phyloP scores from a whole-genome alignment of 2,329 filamentous ascomycete species.

The Aspergillus fumigatiaffinis region DNA sequence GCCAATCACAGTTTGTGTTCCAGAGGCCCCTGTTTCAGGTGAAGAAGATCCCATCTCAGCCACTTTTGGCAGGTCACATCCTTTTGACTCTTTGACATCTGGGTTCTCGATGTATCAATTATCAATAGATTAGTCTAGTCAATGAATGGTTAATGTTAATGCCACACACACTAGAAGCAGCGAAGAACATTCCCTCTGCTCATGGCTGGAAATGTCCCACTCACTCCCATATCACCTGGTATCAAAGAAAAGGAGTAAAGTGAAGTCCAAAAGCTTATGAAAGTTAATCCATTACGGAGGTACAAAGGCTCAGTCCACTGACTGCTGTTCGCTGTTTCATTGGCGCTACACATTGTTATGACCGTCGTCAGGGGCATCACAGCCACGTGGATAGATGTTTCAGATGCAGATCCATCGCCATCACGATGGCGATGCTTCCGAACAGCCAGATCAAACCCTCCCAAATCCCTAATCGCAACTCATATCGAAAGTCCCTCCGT shows the following conservation, averaged over 20 bases:
- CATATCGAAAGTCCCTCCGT: background rate
- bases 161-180: background rate
- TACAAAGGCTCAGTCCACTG: background rate
- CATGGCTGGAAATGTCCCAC: background rate
- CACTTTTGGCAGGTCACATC: background rate
- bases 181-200: conserved; percentile 2
- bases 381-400: background rate
- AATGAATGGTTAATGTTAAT: background rate
- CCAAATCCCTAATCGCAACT: background rate
- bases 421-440: background rate
- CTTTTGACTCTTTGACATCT: background rate
- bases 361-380: background rate
- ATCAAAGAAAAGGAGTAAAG: background rate
- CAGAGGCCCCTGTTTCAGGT: background rate
- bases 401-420: background rate
- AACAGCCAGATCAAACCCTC: background rate
- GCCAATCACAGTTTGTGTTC: background rate
- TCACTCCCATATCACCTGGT: background rate
- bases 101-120: background rate
- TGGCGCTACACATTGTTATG: background rate
- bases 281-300: background rate
- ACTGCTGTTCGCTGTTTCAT: background rate
- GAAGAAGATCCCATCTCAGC: conserved; percentile 14
- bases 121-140: background rate
- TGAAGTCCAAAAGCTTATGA: background rate